Evolutionary conservation across 108 stramenopile genomes (phyloP), one percentile per base, ranked within the genome.

Genomic region (Skeletonema marinoi): DNA sequence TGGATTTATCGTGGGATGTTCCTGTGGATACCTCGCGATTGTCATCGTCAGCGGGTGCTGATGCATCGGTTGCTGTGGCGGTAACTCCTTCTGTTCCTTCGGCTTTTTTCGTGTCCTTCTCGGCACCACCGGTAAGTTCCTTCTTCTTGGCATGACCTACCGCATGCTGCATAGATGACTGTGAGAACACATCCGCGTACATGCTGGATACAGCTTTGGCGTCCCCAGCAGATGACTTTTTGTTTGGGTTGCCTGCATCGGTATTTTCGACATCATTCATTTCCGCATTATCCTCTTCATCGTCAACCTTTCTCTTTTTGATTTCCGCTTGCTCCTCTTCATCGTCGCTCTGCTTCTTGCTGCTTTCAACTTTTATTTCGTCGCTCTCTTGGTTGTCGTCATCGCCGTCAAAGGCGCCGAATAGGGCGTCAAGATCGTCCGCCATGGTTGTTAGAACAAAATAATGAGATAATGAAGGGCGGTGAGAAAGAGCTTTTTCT

Each of bases 1-100:
- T 92, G 6, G 94, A 88, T 78, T 95, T 95, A 59, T 95, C 96
- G 78, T 93, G 91, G 6, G 91, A 87, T 16, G 94, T 95, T 65
- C 93, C 93, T 1, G 93, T 94, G 48, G 91, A 80, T 38, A 93
- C 88, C 42, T 85, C 84, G 39, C 87, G 75, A 9, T 84, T 81
- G 32, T 77, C 80, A 6, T 86, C 84, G 19, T 66, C 54, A 19
- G 42, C 59, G 21, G 66, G 65, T 42, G 63, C 78, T 25, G 54
- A 29, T 25, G 54, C 54, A 21, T 21, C 35, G 21, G 17, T 65
- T 21, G 66, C 59, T 17, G 79, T 67, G 6, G 39, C 64, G 13
- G 39, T 54, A 17, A 19, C 14, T 21, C 16, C 63, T 12, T 16
- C 44, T 29, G 74, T n/a, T 71, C 32, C 41, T 14, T 66, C 58